Percentiles rank a stretch among this genome's conserved stretches.
These are phyloP conservation scores for Capsicum rhomboideum DNA, from an alignment of 257 asterid genomes.

Conservation along the genomic window DNA sequence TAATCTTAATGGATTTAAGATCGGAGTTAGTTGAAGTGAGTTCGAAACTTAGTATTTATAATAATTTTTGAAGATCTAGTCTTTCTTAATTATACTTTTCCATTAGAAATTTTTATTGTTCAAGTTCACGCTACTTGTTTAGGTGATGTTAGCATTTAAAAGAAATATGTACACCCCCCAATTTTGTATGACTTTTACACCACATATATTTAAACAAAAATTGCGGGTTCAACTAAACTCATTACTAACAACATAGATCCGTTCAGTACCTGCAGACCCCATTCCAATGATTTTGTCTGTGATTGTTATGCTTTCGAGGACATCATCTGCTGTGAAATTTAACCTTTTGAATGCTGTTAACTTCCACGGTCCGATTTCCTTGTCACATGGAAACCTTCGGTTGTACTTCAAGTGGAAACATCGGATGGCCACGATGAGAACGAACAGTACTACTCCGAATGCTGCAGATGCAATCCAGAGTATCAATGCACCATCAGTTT, in stretches of 20 bases:
- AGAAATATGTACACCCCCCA: neutral
- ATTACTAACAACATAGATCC: neutral
- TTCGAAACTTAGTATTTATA: neutral
- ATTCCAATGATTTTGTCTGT: conserved; percentile 63
- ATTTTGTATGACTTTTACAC: neutral
- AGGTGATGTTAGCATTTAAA: neutral
- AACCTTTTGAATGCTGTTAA: conserved; percentile 80
- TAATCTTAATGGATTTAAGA: neutral
- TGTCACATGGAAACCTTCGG: conserved; percentile 23
- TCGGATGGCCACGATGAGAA: conserved; percentile 43
- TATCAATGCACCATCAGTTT: conserved; percentile 45
- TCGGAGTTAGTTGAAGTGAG: neutral
- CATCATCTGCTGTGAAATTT: conserved; percentile 72
- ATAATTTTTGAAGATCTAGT: neutral
- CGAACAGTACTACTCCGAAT: conserved; percentile 53
- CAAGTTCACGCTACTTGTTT: neutral
- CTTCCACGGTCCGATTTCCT: conserved; percentile 65
- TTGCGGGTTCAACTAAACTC: neutral
- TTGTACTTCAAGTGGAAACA: conserved; percentile 46
- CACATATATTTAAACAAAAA: neutral
- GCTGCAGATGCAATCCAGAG: conserved; percentile 80
- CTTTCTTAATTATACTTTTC: neutral
- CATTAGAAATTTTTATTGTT: neutral
- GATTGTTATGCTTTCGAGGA: conserved; percentile 44
- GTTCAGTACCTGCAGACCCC: conserved; percentile 60